phyloP scores from a whole-genome alignment of 371 early-diverging fungal genomes.

The Zancudomyces culisetae region DNA sequence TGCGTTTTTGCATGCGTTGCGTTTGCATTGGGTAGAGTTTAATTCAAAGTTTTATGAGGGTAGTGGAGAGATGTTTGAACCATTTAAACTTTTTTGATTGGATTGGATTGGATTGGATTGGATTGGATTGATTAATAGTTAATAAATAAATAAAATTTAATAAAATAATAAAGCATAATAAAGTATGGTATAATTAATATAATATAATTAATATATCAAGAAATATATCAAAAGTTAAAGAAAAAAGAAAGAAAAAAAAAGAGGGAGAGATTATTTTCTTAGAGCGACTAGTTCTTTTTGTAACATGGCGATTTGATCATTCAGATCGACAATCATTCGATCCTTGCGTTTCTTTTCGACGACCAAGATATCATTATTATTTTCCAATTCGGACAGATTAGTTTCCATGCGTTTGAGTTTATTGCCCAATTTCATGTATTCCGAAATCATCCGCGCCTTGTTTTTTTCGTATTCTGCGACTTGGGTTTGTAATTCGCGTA shows the following conservation, averaged over 20 bases:
- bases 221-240: not conserved
- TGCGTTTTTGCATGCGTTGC: slow-evolving; percentile 96
- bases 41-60: slow-evolving; percentile 95
- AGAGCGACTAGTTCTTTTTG: not conserved
- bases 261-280: not conserved
- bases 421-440: slow-evolving; percentile 41
- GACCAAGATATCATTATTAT: slow-evolving; percentile 40
- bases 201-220: not conserved
- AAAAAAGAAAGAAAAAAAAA: not conserved
- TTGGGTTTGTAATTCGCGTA: slow-evolving; percentile 69
- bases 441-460: slow-evolving; percentile 43
- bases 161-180: not conserved
- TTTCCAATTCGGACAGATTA: slow-evolving; percentile 51
- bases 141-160: not conserved
- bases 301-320: not conserved
- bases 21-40: slow-evolving; percentile 99
- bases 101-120: no score
- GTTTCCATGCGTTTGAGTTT: slow-evolving; percentile 41
- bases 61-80: slow-evolving; percentile 60
- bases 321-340: slow-evolving; percentile 28
- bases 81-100: slow-evolving; percentile 85
- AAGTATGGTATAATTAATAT: not conserved
- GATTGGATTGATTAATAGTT: not conserved
- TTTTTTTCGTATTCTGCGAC: slow-evolving; percentile 51
- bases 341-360: slow-evolving; percentile 55